A percentile compares a stretch with the other conserved stretches of the same genome.
Conservation (phyloP, 495 filamentous ascomycete genomes). For the Lasiosphaeris hirsuta region DNA sequence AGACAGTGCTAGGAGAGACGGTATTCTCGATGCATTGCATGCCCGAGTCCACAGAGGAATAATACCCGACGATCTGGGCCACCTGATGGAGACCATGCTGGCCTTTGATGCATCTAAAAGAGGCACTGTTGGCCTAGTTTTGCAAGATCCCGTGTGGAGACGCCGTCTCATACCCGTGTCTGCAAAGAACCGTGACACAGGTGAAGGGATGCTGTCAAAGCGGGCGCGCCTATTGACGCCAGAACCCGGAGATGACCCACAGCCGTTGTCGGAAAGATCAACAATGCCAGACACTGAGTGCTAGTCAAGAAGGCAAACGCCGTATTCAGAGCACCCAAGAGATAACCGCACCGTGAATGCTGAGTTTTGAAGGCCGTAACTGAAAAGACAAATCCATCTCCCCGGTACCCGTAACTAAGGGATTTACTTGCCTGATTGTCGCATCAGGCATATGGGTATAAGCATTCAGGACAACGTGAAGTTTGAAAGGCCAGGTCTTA, state of each 20-base stretch:
- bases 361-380: no score
- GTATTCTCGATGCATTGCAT: not conserved
- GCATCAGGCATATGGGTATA: no score
- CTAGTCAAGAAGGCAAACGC: no score
- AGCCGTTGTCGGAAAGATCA: not conserved
- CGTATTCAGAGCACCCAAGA: no score
- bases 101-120: not conserved
- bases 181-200: not conserved
- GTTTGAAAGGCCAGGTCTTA: no score
- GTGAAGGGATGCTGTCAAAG: not conserved
- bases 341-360: no score
- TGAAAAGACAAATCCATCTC: no score
- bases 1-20: not conserved
- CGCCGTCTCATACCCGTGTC: not conserved
- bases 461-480: no score
- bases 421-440: no score
- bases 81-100: slow-evolving; percentile 3
- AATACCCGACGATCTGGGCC: not conserved
- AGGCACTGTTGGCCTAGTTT: not conserved
- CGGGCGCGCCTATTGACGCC: slow-evolving; percentile 4
- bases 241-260: not conserved
- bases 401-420: no score
- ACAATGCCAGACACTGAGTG: slow-evolving; percentile 5
- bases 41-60: not conserved
- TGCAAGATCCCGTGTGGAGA: not conserved